Evolutionary conservation across 2,329 filamentous ascomycete genomes (phyloP), one percentile per base, ranked within the genome.

Genomic region (Stemphylium vesicarium): DNA sequence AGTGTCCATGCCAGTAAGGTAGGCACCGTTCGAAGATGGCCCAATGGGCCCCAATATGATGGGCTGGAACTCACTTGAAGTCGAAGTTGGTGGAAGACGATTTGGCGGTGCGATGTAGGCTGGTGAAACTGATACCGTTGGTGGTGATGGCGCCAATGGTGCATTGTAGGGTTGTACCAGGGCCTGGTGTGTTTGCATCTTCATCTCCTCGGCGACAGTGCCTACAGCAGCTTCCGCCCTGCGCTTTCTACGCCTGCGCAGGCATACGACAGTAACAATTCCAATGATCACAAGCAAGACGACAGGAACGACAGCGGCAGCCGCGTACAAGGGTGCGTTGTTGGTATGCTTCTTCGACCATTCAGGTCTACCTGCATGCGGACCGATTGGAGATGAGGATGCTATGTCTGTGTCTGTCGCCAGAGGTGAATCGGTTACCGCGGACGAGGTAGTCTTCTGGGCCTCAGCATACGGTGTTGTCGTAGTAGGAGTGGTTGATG

Each of bases 1-100:
- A 2, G 73, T 76, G 49, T 76, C 74, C 36, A 76, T 74, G 11
- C 74, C 74, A 18, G 74, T 75, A 18, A 71, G 63, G 58, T 75
- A 76, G 16, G 69, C 68, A 24, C 71, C 65, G 32, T 70, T 70
- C 7, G 63, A 64, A n/a, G 65, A 66, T 2, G 66, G 61, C 7
- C 56, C 54, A 31, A 75, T 74, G 0, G 73, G 73, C 4, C 73
- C 73, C 7, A 75, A 59, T 7, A 75, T 75, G 18, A 75, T 64
- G 18, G 73, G 73, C 12, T 62, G 68, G 22, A 65, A 49, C 11
- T 58, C 42, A 2, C 43, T 57, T 36, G 58, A 57, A 11, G 26
- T 59, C 18, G 64, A 54, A 13, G 64, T 63, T 18, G 61, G 57
- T 10, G 63, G 60, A 10, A 65, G 55, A 15, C 65, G 57, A 16